Conservation (phyloP, 2,329 filamentous ascomycete genomes). For the Kalmusia sp. region DNA sequence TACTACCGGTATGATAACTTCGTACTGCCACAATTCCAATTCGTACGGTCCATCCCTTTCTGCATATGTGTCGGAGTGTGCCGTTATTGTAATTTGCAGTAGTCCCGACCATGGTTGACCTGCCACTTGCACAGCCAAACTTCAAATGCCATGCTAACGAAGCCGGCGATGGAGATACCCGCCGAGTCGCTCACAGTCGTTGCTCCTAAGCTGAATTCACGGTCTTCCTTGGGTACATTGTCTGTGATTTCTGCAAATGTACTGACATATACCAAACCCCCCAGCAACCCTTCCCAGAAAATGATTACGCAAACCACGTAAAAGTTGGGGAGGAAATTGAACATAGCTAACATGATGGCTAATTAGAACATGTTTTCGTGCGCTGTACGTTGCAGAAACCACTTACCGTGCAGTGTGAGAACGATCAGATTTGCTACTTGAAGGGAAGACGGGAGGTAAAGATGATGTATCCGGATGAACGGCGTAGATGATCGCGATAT, state of each 20-base stretch:
- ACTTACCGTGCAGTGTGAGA: constrained; percentile 68
- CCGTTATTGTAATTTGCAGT: constrained; percentile 47
- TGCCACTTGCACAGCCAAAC: constrained; percentile 84
- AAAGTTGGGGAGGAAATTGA: constrained; percentile 82
- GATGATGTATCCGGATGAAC: constrained; percentile 78
- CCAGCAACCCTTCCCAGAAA: constrained; percentile 93
- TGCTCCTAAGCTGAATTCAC: constrained; percentile 90
- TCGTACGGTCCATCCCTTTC: no score
- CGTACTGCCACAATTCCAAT: no score
- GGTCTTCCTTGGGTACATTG: constrained; percentile 74
- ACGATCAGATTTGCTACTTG: constrained; percentile 80
- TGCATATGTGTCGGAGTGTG: neutral
- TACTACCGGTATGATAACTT: no score
- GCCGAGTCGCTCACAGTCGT: constrained; percentile 91
- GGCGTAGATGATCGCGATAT: constrained; percentile 90
- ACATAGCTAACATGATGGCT: constrained; percentile 60
- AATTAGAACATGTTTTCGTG: no score
- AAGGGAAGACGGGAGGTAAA: constrained; percentile 83
- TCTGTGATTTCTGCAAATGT: constrained; percentile 96
- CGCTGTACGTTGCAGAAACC: neutral
- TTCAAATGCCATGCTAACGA: constrained; percentile 84
- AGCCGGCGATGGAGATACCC: constrained; percentile 87
- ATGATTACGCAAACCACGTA: constrained; percentile 85
- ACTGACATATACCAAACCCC: constrained; percentile 86
- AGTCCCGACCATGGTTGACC: constrained; percentile 76